Percentiles rank a stretch among this genome's conserved stretches.
These are phyloP conservation scores for Xylaria longipes DNA, from an alignment of 495 filamentous ascomycete species.

Conservation along the genomic window DNA sequence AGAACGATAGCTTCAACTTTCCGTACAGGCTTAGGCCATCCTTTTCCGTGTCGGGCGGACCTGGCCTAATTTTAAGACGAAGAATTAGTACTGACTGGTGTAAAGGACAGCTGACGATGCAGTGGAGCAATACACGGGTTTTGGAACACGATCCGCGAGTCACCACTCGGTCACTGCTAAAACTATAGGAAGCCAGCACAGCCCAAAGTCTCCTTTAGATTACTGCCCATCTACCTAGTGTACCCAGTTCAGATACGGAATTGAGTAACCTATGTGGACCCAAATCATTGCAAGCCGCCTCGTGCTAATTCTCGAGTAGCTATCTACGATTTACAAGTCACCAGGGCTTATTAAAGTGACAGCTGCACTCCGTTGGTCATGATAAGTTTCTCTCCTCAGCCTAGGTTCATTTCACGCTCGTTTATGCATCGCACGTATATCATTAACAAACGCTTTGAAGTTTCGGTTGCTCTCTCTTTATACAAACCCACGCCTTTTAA, in stretches of 20 bases:
- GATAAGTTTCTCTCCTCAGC: background rate
- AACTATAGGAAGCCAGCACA: background rate
- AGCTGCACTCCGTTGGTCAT: background rate
- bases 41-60: background rate
- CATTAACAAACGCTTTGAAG: background rate
- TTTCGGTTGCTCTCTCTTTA: background rate
- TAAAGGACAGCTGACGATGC: background rate
- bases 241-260: background rate
- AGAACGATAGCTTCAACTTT: background rate
- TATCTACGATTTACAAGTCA: background rate
- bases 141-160: slow-evolving; percentile 11
- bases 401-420: background rate
- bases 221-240: background rate
- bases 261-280: background rate
- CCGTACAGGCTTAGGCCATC: background rate
- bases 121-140: background rate
- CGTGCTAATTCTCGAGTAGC: background rate
- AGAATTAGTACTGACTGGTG: slow-evolving; percentile 2
- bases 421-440: slow-evolving; percentile 1
- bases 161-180: background rate
- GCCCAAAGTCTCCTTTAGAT: background rate
- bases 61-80: background rate
- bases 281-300: background rate
- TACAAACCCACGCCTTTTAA: background rate
- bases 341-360: slow-evolving; percentile 1